phyloP scores from a whole-genome alignment of 2,329 filamentous ascomycete species.

The Stromatinia cepivora region DNA sequence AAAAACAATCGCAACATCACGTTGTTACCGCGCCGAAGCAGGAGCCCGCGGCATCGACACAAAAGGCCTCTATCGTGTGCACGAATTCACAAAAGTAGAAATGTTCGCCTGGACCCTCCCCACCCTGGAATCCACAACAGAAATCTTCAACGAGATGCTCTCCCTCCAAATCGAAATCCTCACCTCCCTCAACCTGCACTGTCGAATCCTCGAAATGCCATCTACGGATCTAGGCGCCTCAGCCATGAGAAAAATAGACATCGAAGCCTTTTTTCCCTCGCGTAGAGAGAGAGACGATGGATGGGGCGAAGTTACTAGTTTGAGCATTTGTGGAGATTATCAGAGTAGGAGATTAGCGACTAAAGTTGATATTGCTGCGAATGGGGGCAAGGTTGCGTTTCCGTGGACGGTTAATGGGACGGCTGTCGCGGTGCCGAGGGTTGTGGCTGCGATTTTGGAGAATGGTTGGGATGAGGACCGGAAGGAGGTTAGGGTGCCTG shows the following conservation, averaged over 20 bases:
- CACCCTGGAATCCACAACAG: slow-evolving; percentile 49
- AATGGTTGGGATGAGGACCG: slow-evolving; percentile 79
- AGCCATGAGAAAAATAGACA: slow-evolving; percentile 83
- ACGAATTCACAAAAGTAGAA: slow-evolving; percentile 98
- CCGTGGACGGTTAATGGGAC: slow-evolving; percentile 94
- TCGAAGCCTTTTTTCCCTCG: slow-evolving; percentile 92
- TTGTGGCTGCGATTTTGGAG: slow-evolving; percentile 86
- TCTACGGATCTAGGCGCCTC: slow-evolving; percentile 84
- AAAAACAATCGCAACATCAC: slow-evolving; percentile 78
- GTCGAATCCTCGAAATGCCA: slow-evolving; percentile 92
- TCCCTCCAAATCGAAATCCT: slow-evolving; percentile 85
- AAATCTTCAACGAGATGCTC: slow-evolving; percentile 81
- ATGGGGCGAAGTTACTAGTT: slow-evolving; percentile 92
- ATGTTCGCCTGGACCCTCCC: slow-evolving; percentile 89
- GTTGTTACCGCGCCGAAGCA: slow-evolving; percentile 95
- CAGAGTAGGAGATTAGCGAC: slow-evolving; percentile 83
- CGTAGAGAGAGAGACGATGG: slow-evolving; percentile 64
- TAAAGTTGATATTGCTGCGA: slow-evolving; percentile 57
- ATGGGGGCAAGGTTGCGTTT: slow-evolving; percentile 61
- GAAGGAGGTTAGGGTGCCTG: slow-evolving; percentile 70
- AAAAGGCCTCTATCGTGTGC: slow-evolving; percentile 92
- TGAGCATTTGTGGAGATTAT: slow-evolving; percentile 92
- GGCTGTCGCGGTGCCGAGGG: slow-evolving; percentile 84
- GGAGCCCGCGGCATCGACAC: slow-evolving; percentile 87
- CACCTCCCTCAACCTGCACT: slow-evolving; percentile 72